Conservation (phyloP, 1,284 basidiomycete genomes). For the Anthracocystis walkeri region DNA sequence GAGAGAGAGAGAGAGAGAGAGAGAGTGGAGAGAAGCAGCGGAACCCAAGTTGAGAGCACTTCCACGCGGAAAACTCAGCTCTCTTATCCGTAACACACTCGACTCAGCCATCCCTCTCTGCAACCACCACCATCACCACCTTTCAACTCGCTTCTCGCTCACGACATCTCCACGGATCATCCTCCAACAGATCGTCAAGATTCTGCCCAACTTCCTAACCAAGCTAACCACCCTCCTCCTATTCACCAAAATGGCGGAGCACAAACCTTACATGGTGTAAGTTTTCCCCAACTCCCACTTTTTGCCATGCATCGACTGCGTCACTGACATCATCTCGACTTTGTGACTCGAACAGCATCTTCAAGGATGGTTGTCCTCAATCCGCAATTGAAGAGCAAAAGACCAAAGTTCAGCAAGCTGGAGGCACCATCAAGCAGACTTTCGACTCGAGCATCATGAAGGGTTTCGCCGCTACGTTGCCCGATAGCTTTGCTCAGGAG, state of each 20-base stretch:
- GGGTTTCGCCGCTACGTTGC: conserved; percentile 59
- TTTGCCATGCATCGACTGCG: neutral
- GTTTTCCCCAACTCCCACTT: conserved; percentile 9
- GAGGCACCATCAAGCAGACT: conserved; percentile 61
- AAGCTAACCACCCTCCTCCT: conserved; percentile 17
- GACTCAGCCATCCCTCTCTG: neutral
- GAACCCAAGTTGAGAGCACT: neutral
- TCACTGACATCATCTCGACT: neutral
- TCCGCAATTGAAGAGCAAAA: conserved; percentile 55
- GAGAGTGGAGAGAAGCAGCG: conserved; percentile 17
- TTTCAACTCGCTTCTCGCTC: too few relatives aligned
- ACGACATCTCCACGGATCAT: neutral
- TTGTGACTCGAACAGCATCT: conserved; percentile 45
- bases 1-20: neutral
- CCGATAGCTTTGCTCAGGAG: conserved; percentile 43
- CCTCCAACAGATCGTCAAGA: neutral
- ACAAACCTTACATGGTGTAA: conserved; percentile 62
- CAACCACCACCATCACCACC: neutral
- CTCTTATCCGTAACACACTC: conserved; percentile 6
- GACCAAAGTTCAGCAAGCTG: conserved; percentile 46
- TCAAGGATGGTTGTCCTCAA: conserved; percentile 51
- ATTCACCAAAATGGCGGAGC: conserved; percentile 41
- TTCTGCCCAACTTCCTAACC: conserved; percentile 21
- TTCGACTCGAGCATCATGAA: conserved; percentile 62
- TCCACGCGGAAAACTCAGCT: conserved; percentile 5